These are phyloP conservation scores for Pythium monospermum DNA, from an alignment of 352 stramenopile genomes.

Conservation along the genomic window DNA sequence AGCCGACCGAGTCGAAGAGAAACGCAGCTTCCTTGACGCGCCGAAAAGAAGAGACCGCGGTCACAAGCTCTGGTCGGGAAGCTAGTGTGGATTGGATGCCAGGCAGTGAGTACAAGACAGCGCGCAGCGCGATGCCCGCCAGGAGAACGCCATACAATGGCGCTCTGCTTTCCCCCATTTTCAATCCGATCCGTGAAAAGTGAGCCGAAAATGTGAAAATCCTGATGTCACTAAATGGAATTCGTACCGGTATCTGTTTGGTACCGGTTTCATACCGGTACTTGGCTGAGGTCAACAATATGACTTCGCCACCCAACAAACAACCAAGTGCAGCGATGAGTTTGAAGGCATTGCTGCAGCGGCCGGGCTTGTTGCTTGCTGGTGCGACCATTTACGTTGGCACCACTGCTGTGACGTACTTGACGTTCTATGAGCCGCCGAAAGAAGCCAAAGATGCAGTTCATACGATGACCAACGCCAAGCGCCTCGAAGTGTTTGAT, in stretches of 20 bases:
- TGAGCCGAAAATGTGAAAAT: neutral
- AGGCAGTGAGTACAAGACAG: conserved; percentile 30
- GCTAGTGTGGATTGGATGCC: conserved; percentile 35
- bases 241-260: no score
- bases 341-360: conserved; percentile 29
- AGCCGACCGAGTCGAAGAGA: conserved; percentile 38
- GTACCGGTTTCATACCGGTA: neutral
- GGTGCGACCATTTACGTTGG: conserved; percentile 54
- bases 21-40: conserved; percentile 59
- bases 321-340: conserved; percentile 18
- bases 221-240: neutral
- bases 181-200: no score
- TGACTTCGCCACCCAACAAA: neutral
- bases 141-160: conserved; percentile 6
- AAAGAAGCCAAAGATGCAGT: conserved; percentile 10
- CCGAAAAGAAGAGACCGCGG: conserved; percentile 51
- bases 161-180: conserved; percentile 1
- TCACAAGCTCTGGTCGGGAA: conserved; percentile 59
- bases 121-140: conserved; percentile 33
- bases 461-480: conserved; percentile 39
- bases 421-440: conserved; percentile 68
- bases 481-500: conserved; percentile 63
- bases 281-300: neutral
- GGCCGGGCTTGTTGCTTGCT: conserved; percentile 47
- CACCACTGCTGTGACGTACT: conserved; percentile 49